A percentile compares a stretch with the other conserved stretches of the same genome.
phyloP scores from a whole-genome alignment of 2,329 filamentous ascomycete species.

The Diaporthe ilicicola region DNA sequence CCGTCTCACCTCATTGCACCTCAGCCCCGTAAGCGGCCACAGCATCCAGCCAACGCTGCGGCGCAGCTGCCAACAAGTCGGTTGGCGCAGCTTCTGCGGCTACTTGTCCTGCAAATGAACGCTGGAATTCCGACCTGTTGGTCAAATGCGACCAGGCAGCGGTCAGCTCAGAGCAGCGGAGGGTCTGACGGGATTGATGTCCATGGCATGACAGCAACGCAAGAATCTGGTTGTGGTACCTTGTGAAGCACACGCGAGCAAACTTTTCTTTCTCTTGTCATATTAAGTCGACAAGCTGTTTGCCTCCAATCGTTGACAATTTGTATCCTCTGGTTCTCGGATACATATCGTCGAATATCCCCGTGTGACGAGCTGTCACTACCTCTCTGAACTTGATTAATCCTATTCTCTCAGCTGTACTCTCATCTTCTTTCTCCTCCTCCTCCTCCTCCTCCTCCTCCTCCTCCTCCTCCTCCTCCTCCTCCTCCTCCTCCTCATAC shows the following conservation, averaged over 20 bases:
- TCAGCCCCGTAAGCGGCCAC: neutral
- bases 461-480: no score
- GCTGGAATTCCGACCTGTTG: neutral
- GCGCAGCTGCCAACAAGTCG: neutral
- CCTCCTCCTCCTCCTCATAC: no score
- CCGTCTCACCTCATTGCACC: neutral
- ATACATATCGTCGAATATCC: neutral
- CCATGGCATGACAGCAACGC: neutral
- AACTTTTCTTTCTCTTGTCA: neutral
- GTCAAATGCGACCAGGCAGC: neutral
- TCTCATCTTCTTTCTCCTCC: no score
- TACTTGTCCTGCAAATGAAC: neutral
- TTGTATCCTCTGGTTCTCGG: neutral
- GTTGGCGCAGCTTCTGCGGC: neutral
- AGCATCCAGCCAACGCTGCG: neutral
- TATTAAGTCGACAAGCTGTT: neutral
- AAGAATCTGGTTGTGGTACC: constrained; percentile 3
- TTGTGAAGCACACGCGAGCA: neutral
- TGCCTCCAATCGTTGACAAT: neutral
- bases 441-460: no score
- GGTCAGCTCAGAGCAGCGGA: neutral
- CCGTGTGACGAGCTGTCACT: neutral
- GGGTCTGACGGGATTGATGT: constrained; percentile 7
- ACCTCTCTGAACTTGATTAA: neutral
- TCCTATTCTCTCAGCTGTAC: neutral